A percentile compares a stretch with the other conserved stretches of the same genome.
Conservation (phyloP, 495 filamentous ascomycete genomes). For the Hypoxylon fuscum region DNA sequence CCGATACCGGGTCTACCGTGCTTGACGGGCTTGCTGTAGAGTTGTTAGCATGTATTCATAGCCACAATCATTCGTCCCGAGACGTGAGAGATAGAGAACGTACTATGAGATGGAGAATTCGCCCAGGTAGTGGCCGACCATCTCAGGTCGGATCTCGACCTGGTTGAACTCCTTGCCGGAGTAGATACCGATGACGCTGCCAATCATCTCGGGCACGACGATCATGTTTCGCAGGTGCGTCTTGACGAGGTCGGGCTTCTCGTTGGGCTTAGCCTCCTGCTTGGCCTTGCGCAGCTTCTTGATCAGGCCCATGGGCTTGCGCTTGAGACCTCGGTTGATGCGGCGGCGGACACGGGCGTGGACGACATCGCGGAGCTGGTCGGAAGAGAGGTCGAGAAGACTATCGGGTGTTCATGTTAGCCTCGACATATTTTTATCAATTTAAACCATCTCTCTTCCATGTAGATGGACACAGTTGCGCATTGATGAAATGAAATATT, state of each 20-base stretch:
- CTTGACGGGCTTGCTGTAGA: constrained; percentile 95
- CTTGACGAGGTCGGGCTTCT: constrained; percentile 97
- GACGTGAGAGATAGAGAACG: too few relatives aligned
- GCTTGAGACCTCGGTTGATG: constrained; percentile 99
- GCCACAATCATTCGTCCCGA: too few relatives aligned
- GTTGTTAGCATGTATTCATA: too few relatives aligned
- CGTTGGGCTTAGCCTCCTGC: constrained; percentile 99
- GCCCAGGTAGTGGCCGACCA: constrained; percentile 99
- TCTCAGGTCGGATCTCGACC: constrained; percentile 99
- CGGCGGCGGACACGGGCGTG: constrained; percentile 97
- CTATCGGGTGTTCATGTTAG: constrained; percentile 47
- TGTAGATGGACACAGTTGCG: constrained; percentile 3
- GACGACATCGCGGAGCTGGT: constrained; percentile 98
- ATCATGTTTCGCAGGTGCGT: constrained; percentile 99
- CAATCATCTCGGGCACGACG: constrained; percentile 99
- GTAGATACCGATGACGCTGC: constrained; percentile 97
- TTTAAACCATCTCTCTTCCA: constrained; percentile 7
- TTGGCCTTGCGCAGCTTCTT: constrained; percentile 99
- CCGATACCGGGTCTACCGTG: constrained; percentile 99
- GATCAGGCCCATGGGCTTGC: constrained; percentile 99
- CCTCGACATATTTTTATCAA: constrained; percentile 35
- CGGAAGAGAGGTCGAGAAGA: constrained; percentile 97
- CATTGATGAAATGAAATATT: background rate
- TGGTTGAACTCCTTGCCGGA: constrained; percentile 99
- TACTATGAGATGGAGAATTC: constrained; percentile 99